Conservation (phyloP, 2,329 filamentous ascomycete species). For the Ophiognomonia clavigignenti-juglandacearum region DNA sequence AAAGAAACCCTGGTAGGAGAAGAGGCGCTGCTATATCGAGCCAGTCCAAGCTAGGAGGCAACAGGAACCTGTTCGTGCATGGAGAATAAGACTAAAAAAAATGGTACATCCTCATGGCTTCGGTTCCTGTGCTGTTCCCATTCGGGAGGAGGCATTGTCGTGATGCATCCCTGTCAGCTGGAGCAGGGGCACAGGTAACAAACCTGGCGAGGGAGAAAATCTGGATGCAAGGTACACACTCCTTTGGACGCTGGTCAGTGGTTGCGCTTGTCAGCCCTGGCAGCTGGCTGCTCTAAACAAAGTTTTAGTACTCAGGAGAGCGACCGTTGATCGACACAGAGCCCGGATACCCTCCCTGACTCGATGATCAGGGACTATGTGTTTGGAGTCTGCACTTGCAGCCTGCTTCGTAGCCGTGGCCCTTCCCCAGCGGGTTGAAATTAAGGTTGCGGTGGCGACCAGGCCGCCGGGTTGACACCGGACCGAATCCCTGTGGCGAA, state of each 20-base stretch:
- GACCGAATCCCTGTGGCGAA: conserved; percentile 3
- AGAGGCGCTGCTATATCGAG: conserved; percentile 38
- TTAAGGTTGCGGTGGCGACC: too few species aligned
- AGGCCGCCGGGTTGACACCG: too few species aligned
- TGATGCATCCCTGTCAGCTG: conserved; percentile 23
- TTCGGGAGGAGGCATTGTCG: conserved; percentile 20
- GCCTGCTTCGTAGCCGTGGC: too few species aligned
- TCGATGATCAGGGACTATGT: conserved; percentile 9
- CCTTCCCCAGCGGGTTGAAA: too few species aligned
- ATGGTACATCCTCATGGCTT: conserved; percentile 14
- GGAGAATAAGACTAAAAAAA: conserved; percentile 11
- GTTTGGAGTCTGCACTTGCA: conserved; percentile 3
- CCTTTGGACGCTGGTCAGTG: conserved; percentile 9
- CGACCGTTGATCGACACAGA: conserved; percentile 4
- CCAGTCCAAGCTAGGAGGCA: conserved; percentile 23
- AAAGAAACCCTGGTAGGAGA: too few species aligned
- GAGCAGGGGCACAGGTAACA: conserved; percentile 16
- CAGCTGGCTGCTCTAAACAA: not conserved
- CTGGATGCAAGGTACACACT: conserved; percentile 22
- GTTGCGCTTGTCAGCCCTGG: not conserved
- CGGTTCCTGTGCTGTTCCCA: conserved; percentile 2
- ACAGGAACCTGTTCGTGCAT: conserved; percentile 16
- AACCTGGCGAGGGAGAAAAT: conserved; percentile 11
- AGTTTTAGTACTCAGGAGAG: conserved; percentile 4
- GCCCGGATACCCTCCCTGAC: conserved; percentile 5